Base-by-base conservation (phyloP, 2,329 filamentous ascomycete species). In the Aureobasidium lini region DNA sequence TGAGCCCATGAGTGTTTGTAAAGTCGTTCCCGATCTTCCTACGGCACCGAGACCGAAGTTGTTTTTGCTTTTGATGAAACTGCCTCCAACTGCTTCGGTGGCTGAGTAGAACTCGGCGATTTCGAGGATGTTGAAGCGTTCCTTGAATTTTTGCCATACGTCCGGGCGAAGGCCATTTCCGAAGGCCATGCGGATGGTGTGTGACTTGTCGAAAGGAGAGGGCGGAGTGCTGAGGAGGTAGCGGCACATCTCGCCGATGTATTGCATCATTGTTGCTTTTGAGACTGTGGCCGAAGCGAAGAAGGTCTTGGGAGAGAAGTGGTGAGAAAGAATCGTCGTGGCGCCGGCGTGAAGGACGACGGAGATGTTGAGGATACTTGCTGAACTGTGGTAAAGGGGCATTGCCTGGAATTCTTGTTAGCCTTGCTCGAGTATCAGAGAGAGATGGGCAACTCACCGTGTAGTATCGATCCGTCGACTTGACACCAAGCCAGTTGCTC, bases 361-460 rank as follows among this genome's bases (percentile, higher is more conserved):
- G 7, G 68, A 66, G 60, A 92, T 82, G 28, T 86, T 89, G 44
- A 95, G 79, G 6, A 94, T 66, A 4, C 83, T 76, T 11, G 88
- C 91, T 0, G 90, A 90, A 42, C 87, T 87, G 75, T 96, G 91
- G 69, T 96, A 95, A 6, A 96, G 79, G 0, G 91, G 91, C 89
- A 96, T 95, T 60, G 86, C 86, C 59, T 57, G 13, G 0, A 10
- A 10, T 8, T 11, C 0, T 37, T 53, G 34, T 52, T 11, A 42
- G 34, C 29, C 2, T 43, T 18, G 0, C 11, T 3, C 11, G 28
- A 13, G n/a, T 4, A 11, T n/a, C 3, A 47, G 18, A 28, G 8
- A n/a, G 11, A 43, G 31, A 28, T 15, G n/a, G 23, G 23, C n/a
- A 1, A 42, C 59, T 42, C 11, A 57, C 62, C 11, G 86, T 87